phyloP scores from a whole-genome alignment of 352 stramenopile species.

The Pythium utonaiense region DNA sequence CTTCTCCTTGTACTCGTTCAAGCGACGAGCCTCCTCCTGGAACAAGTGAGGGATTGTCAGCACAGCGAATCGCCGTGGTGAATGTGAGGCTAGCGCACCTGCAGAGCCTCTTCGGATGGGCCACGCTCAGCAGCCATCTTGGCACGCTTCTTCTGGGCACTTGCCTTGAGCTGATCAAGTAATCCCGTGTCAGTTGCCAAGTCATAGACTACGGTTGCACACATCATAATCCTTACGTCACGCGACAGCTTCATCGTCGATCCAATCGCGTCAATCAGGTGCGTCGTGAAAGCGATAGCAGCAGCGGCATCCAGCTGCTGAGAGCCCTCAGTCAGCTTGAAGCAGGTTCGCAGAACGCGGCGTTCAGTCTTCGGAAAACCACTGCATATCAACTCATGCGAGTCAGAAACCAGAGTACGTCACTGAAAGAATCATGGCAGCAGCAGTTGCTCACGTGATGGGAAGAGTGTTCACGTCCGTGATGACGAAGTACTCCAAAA shows the following conservation, averaged over 20 bases:
- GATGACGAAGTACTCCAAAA: conserved; percentile 73
- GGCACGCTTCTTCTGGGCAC: conserved; percentile 63
- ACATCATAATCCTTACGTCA: conserved; percentile 36
- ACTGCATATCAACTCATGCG: conserved; percentile 18
- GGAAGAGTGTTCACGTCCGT: conserved; percentile 69
- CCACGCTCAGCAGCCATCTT: conserved; percentile 57
- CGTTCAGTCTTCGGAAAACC: conserved; percentile 65
- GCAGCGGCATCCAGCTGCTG: conserved; percentile 56
- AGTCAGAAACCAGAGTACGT: not conserved
- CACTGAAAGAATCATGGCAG: not conserved
- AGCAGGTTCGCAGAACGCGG: conserved; percentile 54
- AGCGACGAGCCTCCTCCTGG: conserved; percentile 46
- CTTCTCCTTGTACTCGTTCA: conserved; percentile 63
- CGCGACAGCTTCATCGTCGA: conserved; percentile 75
- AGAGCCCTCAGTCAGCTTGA: conserved; percentile 59
- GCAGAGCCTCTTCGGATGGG: not conserved
- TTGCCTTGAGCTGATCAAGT: conserved; percentile 59
- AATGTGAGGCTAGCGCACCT: not conserved
- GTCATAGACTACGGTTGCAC: not conserved
- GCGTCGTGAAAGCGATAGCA: conserved; percentile 39
- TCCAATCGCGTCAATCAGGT: conserved; percentile 60
- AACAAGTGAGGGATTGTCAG: not conserved
- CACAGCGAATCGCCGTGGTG: no score
- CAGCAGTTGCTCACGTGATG: conserved; percentile 49
- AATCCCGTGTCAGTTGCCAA: not conserved